phyloP scores from a whole-genome alignment of 2,329 filamentous ascomycete species.

The Penicillium hesseltinei region DNA sequence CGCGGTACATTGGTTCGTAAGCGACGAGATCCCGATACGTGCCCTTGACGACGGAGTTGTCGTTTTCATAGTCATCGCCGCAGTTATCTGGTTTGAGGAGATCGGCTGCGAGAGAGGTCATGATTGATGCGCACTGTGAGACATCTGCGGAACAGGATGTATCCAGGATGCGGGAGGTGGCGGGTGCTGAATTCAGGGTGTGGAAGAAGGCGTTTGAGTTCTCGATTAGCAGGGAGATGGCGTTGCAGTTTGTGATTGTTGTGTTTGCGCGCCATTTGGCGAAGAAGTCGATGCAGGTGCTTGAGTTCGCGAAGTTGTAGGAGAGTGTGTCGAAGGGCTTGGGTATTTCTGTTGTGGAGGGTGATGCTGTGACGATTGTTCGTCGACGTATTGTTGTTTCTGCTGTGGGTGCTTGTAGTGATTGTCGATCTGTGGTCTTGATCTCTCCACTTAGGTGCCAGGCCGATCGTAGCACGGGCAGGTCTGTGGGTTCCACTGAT shows the following conservation, averaged over 20 bases:
- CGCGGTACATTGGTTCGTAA: conserved; percentile 75
- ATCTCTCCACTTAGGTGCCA: conserved; percentile 18
- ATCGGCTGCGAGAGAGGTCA: conserved; percentile 63
- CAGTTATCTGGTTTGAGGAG: conserved; percentile 66
- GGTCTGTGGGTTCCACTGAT: conserved; percentile 1
- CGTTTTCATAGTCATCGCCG: conserved; percentile 63
- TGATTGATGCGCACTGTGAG: conserved; percentile 62
- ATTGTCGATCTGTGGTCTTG: conserved; percentile 17
- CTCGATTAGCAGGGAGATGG: conserved; percentile 80
- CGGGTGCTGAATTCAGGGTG: conserved; percentile 66
- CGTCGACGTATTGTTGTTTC: conserved; percentile 1
- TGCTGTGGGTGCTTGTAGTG: neutral
- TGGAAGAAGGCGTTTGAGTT: conserved; percentile 84
- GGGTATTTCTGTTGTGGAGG: conserved; percentile 46
- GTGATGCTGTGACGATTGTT: conserved; percentile 9
- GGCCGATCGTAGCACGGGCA: conserved; percentile 10
- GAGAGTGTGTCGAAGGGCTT: conserved; percentile 66
- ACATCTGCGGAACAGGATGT: conserved; percentile 70
- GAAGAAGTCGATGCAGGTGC: conserved; percentile 58
- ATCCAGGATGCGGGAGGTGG: conserved; percentile 75
- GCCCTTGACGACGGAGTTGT: conserved; percentile 69
- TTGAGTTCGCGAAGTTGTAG: conserved; percentile 57
- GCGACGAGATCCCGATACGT: conserved; percentile 73
- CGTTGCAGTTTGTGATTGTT: conserved; percentile 72
- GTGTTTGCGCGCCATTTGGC: conserved; percentile 62